Conservation (phyloP, 768 basidiomycete species). For the Cystofilobasidium ferigula region DNA sequence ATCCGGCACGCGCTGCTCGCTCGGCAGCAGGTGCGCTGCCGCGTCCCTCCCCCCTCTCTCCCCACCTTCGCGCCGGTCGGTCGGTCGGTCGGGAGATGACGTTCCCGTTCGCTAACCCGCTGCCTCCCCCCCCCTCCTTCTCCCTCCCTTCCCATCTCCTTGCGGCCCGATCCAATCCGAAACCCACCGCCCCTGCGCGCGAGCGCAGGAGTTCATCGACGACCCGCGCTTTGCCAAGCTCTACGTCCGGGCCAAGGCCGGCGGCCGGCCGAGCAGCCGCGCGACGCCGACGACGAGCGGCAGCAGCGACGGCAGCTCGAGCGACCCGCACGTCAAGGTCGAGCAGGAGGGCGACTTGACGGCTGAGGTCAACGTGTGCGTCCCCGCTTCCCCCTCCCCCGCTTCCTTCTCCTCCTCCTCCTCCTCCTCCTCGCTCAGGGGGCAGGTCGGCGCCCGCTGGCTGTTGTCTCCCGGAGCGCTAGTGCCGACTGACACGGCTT, state of each 20-base stretch:
- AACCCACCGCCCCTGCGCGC: not conserved
- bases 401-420: not conserved
- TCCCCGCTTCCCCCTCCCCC: not conserved
- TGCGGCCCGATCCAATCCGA: not conserved
- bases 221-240: not conserved
- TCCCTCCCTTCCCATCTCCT: not conserved
- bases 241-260: not conserved
- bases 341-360: not conserved
- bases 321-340: not conserved
- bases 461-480: no score
- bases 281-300: no score
- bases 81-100: not conserved
- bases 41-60: not conserved
- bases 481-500: no score
- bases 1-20: not conserved
- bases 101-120: not conserved
- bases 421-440: not conserved
- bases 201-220: not conserved
- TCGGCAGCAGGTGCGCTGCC: not conserved
- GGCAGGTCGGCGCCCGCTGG: not conserved
- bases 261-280: no score
- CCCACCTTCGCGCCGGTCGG: no score
- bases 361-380: not conserved
- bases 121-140: no score
- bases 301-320: no score